Base-by-base conservation (phyloP, 352 stramenopile species). In the Phytopythium aichiense region DNA sequence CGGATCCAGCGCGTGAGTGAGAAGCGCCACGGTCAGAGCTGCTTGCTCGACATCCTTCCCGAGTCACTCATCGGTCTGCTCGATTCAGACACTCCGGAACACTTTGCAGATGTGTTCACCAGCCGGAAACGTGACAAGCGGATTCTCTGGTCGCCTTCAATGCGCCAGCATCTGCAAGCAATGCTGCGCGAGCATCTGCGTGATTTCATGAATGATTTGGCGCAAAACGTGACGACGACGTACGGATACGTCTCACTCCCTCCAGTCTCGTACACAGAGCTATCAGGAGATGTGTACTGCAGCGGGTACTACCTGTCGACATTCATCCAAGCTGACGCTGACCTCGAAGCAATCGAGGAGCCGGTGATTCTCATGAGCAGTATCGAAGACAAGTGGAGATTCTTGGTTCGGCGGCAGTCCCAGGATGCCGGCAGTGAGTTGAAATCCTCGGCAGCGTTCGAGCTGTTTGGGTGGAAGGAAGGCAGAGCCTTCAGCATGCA, bases 331-430 rank as follows among this genome's bases (percentile, higher is more conserved):
- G 76, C 71, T 4, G 73, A 83, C 43, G 63, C 69, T 1, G 74
- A 86, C 58, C 38, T 85, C 6, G 79, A 90, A 66, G 67, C 78
- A 16, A 84, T 93, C 30, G 84, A 93, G 50, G 75, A 93, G 56
- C 84, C 84, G 25, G 72, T 91, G 45, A 74, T 88, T 33, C 37
- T 92, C 40, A 92, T 93, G 82, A 74, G 74, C 35, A 87, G 73
- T 51, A 90, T 92, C 33, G 82, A 92, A 65, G 81, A 91, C 23
- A 91, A 91, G 57, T 93, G 84, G 84, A 68, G 73, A 23, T 79
- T 79, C 18, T 60, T 92, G 23, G 64, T 66, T 50, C 70, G 76
- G 13, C 77, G 76, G 20, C 79, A 91, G 63, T 61, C 68, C 1
- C 61, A 81, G 56, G 72, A 71, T 13, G 65, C 80, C 25, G 71